Evolutionary conservation across 31 red algal genomes (phyloP), one percentile per base, ranked within the genome.

Genomic region (Asparagopsis taxiformis): DNA sequence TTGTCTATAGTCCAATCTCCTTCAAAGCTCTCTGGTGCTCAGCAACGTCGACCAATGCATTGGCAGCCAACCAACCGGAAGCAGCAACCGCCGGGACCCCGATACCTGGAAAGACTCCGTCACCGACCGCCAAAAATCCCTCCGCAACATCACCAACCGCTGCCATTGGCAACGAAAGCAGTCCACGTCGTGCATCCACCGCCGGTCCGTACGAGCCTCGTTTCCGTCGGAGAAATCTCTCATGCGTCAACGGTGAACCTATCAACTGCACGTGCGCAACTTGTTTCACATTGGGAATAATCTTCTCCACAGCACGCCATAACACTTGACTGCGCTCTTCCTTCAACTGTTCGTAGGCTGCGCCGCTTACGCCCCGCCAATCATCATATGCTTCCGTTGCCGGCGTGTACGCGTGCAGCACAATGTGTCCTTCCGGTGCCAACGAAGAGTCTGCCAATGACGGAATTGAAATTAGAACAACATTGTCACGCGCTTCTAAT

Each of bases 331-430:
- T 65, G 1, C 81, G 67, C 26, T 79, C 39, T 11, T 50, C 64
- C 59, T 93, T 93, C 31, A 59, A 53, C 32, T 34, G 59, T 30
- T 73, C 51, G 44, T 93, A 93, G 19, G 66, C 54, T 2, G 70
- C 65, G 6, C 33, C 59, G 51, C 71, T 59, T 34, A 89, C 24
- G 19, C 15, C 28, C 15, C 34, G 49, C 91, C 91, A 95, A 11
- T 17, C 31, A 13, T 60, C 84, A 30, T 56, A 95, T 11, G 85
- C 85, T 56, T 96, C 92, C 1, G 85, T 91, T 5, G 86, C 92
- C 13, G 92, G 86, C 44, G 86, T 85, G 59, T 96, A 96, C 24
- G 92, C 92, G 62, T 96, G 92, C 20, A 96, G 19, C 6, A 84
- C 86, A 21, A 72, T 72, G 52, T 77, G 59, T 25, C 85, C 92